Base-by-base conservation (phyloP, 2,329 filamentous ascomycete species). In the Trichoderma arundinaceum region DNA sequence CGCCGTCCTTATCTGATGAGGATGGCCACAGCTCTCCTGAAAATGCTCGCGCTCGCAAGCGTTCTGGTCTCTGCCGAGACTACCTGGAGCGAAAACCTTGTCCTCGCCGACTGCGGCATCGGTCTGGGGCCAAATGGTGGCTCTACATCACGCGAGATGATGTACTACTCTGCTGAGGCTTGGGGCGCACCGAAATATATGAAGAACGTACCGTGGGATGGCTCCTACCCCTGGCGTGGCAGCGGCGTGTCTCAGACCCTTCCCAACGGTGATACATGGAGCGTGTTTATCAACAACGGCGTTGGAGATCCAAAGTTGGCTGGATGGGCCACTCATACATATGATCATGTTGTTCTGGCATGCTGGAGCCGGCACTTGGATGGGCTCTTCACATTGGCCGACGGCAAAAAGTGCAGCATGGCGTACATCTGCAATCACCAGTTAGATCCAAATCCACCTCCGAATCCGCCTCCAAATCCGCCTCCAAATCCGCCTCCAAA, bases 61-160 rank as follows among this genome's bases (percentile, higher is more conserved):
- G 44, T 48, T 15, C 17, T 48, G 44, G 44, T 48, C 19, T 48
- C 44, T 48, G 44, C 44, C 44, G 44, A 48, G 44, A 48, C 44
- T 48, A 48, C 44, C 44, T 48, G 44, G 44, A 48, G 44, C 10
- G 44, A 48, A 17, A 48, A 22, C 44, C 44, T 48, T 48, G 44
- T 48, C 44, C 44, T 48, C 19, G 44, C 44, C 19, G 44, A 48
- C 44, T 48, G 44, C 19, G 44, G 44, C 44, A 48, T 48, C 19
- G 44, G 44, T 48, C 44, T 48, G 19, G 44, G 44, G 19, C 44
- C 44, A 48, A 22, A 48, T 48, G 44, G 44, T 48, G 44, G 44
- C n/a, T 48, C 44, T 48, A 48, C 44, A 48, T 48, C 44, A 48
- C 44, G 44, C 44, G 44, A 48, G 19, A 48, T 48, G 44, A 48